Evolutionary conservation across 257 asterid genomes (phyloP).

Genomic region (Fraxinus excelsior): DNA sequence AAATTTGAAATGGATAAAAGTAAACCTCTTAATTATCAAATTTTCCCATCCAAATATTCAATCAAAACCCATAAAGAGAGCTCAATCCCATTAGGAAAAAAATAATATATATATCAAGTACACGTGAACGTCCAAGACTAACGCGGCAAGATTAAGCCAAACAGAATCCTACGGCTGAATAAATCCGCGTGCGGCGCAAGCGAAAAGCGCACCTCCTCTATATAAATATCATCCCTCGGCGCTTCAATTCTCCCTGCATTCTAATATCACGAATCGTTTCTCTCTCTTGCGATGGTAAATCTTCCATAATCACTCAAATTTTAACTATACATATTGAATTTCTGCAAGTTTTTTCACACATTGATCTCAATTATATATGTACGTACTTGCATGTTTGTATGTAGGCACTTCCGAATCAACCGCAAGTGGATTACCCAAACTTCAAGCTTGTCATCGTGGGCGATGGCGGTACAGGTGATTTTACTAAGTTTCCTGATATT

Average conservation of each 20-base stretch:
- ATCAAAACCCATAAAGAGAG: too few relatives aligned
- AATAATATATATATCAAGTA: not conserved
- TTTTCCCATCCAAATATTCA: too few relatives aligned
- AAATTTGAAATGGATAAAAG: too few relatives aligned
- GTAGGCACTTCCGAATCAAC: conserved; percentile 40
- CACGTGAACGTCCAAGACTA: conserved; percentile 1
- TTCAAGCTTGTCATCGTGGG: conserved; percentile 43
- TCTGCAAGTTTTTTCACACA: too few relatives aligned
- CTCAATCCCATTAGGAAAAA: too few relatives aligned
- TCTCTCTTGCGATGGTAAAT: too few relatives aligned
- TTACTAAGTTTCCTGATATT: not conserved
- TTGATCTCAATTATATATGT: too few relatives aligned
- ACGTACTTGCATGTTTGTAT: not conserved
- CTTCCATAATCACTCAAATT: too few relatives aligned
- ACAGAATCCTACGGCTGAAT: conserved; percentile 1
- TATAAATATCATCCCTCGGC: not conserved
- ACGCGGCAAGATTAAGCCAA: not conserved
- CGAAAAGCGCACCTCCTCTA: not conserved
- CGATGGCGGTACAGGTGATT: conserved; percentile 38
- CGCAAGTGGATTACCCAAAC: conserved; percentile 38
- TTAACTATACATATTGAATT: too few relatives aligned
- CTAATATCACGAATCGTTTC: too few relatives aligned
- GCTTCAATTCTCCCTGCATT: too few relatives aligned
- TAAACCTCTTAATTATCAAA: fast-evolving
- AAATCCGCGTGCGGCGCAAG: not conserved